phyloP scores from a whole-genome alignment of 805 yeast genomes.

The Kazachstania psychrophila region DNA sequence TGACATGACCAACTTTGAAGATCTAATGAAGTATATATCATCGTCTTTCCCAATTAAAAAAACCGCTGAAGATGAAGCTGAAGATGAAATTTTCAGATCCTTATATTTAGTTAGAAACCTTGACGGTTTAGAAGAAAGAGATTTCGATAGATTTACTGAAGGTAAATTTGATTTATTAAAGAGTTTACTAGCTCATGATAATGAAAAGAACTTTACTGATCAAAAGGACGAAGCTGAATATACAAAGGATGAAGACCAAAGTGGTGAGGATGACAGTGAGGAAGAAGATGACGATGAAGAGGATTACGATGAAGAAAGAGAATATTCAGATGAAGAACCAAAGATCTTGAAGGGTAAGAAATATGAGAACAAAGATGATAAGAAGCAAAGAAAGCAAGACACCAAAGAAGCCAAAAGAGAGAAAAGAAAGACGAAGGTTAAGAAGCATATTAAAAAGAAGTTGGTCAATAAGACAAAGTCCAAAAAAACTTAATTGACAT shows the following conservation, averaged over 20 bases:
- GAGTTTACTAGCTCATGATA: slow-evolving; percentile 44
- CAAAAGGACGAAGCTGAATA: slow-evolving; percentile 22
- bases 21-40: slow-evolving; percentile 32
- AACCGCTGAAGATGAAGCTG: slow-evolving; percentile 46
- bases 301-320: slow-evolving; percentile 29
- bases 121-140: slow-evolving; percentile 83
- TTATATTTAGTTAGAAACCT: slow-evolving; percentile 68
- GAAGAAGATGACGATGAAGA: slow-evolving; percentile 21
- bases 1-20: slow-evolving; percentile 24
- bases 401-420: slow-evolving; percentile 73
- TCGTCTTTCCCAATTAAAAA: slow-evolving; percentile 48
- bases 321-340: slow-evolving; percentile 31
- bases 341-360: slow-evolving; percentile 58
- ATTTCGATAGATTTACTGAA: slow-evolving; percentile 64
- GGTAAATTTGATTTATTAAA: slow-evolving; percentile 77
- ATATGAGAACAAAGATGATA: slow-evolving; percentile 67
- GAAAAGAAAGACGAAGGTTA: slow-evolving; percentile 72
- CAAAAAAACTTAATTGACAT: too few species aligned
- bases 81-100: slow-evolving; percentile 83
- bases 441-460: slow-evolving; percentile 74
- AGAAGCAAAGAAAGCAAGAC: slow-evolving; percentile 62
- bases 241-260: slow-evolving; percentile 24
- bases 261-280: slow-evolving; percentile 25
- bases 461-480: slow-evolving; percentile 48
- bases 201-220: slow-evolving; percentile 23